These are phyloP conservation scores for Diplodia corticola DNA, from an alignment of 2,329 filamentous ascomycete species.

Conservation along the genomic window DNA sequence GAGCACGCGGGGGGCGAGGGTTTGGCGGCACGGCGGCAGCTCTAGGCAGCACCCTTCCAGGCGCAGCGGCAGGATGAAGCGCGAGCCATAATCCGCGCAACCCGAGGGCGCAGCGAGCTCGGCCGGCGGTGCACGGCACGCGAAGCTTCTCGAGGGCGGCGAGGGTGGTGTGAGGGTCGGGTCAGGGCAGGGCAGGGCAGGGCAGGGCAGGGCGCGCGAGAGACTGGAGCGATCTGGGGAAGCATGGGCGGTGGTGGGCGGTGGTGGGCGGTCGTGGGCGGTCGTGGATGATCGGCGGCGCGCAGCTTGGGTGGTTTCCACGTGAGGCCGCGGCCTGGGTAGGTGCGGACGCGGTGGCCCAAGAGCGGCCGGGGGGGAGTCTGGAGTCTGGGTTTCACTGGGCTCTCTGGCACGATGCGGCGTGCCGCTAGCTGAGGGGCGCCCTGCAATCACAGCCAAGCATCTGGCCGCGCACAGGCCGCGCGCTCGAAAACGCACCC, in stretches of 20 bases:
- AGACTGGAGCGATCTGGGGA: conserved; percentile 1
- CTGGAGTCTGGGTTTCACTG: conserved; percentile 13
- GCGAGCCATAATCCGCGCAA: neutral
- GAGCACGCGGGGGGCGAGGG: neutral
- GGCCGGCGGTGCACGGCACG: neutral
- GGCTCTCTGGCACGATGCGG: conserved; percentile 1
- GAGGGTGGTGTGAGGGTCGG: conserved; percentile 9
- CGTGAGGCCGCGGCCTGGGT: neutral
- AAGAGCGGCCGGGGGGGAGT: neutral
- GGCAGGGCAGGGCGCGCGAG: neutral
- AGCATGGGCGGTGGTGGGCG: conserved; percentile 16
- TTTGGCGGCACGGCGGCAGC: neutral
- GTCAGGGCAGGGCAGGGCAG: neutral
- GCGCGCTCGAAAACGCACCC: neutral
- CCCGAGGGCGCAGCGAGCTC: neutral
- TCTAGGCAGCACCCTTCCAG: neutral
- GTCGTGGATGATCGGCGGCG: neutral
- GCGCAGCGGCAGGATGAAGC: neutral
- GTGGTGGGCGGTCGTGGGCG: no score
- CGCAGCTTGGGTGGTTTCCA: neutral
- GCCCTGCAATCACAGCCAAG: conserved; percentile 16
- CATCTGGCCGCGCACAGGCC: conserved; percentile 8
- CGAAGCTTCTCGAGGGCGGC: neutral
- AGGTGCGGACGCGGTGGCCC: neutral
- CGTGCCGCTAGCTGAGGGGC: conserved; percentile 8